These are phyloP conservation scores for Dillenia suffruticosa DNA, from an alignment of 164 flowering plant genomes.

Conservation along the genomic window DNA sequence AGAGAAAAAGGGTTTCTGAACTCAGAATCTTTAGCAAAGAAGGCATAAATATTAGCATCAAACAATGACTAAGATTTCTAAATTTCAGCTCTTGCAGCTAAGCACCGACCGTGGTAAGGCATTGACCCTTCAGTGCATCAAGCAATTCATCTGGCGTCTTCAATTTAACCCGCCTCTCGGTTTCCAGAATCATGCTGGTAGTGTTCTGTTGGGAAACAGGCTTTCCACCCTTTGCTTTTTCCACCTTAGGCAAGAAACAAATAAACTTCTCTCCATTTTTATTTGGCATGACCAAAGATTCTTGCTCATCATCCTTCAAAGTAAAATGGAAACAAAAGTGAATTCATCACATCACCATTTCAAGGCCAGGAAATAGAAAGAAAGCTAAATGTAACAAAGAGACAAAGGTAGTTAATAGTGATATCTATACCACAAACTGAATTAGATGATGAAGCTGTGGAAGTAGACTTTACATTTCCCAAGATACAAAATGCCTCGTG, in stretches of 20 bases:
- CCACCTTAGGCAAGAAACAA: constrained; percentile 84
- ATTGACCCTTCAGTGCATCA: constrained; percentile 63
- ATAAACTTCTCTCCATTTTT: constrained; percentile 56
- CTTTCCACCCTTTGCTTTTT: constrained; percentile 51
- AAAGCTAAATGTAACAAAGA: no score
- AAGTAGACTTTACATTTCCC: no score
- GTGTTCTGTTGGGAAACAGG: constrained; percentile 44
- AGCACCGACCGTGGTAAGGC: constrained; percentile 67
- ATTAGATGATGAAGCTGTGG: no score
- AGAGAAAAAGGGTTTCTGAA: background rate
- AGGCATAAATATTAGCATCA: no score
- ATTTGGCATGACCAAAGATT: constrained; percentile 66
- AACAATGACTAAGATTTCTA: no score
- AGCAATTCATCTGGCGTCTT: constrained; percentile 96
- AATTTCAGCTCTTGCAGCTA: background rate
- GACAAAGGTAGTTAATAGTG: no score
- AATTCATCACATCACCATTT: background rate
- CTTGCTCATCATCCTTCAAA: constrained; percentile 85
- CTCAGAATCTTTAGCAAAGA: background rate
- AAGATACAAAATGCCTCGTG: no score
- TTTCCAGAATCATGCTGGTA: constrained; percentile 76
- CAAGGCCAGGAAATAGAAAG: no score
- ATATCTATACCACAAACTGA: no score
- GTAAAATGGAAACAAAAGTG: constrained; percentile 1
- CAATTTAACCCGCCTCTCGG: constrained; percentile 51